Conservation (phyloP, 2,329 filamentous ascomycete genomes). For the Westerdykella aurantiaca region DNA sequence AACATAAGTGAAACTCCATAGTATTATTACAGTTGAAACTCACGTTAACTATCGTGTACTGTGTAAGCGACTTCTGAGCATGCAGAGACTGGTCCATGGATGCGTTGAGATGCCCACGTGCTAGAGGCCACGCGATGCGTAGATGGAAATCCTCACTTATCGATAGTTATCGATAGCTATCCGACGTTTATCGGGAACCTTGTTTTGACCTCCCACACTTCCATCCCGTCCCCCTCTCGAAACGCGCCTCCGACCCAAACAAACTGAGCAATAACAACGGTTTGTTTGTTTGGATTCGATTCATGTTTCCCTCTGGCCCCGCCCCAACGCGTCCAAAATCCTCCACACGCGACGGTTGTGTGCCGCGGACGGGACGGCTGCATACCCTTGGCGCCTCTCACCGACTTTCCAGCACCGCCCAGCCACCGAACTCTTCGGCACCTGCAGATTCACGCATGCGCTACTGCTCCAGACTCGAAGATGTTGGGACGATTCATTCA, state of each 20-base stretch:
- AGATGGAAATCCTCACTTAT: too few species aligned
- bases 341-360: slow-evolving; percentile 9
- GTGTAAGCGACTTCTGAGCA: too few species aligned
- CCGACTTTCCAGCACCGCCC: slow-evolving; percentile 9
- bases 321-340: slow-evolving; percentile 11
- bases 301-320: slow-evolving; percentile 20
- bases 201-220: slow-evolving; percentile 1
- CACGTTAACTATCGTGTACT: too few species aligned
- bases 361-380: neutral
- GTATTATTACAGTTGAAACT: too few species aligned
- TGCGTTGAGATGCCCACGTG: too few species aligned
- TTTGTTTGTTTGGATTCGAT: slow-evolving; percentile 24
- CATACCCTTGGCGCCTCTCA: slow-evolving; percentile 13
- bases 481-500: slow-evolving; percentile 7
- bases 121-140: too few species aligned
- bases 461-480: slow-evolving; percentile 29
- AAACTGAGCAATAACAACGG: slow-evolving; percentile 8
- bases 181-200: neutral
- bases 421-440: slow-evolving; percentile 18
- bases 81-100: too few species aligned
- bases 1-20: too few species aligned
- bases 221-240: neutral
- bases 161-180: slow-evolving; percentile 18
- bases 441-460: slow-evolving; percentile 17
- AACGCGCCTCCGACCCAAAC: neutral